Evolutionary conservation across 805 yeast species (phyloP), one percentile per base, ranked within the genome.

Genomic region (Scheffersomyces amazonensis): DNA sequence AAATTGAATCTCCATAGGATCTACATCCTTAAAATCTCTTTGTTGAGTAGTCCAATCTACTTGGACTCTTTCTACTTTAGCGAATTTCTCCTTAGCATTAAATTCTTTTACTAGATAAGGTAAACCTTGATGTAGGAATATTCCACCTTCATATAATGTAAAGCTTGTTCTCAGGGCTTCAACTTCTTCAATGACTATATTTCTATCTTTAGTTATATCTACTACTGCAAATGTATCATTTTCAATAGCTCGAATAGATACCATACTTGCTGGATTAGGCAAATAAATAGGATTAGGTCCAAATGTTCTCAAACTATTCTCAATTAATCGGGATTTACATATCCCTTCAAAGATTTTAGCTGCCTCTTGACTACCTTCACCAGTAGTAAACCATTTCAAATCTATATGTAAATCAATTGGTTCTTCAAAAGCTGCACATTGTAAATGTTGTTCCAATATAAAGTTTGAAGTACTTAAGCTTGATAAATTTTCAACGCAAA

Each of bases 21-120:
- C 98, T 7, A 93, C 85, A 59, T 93, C 95, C 0, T 96, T 87
- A 50, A 75, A 93, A 58, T 93, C 99, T 39, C 99, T 68, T 55
- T 91, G 98, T 33, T 75, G 73, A 0, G 99, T 93, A 1, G 79
- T 74, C 98, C 98, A 93, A 46, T 91, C 96, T 12, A 93, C 99
- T 51, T 83, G 82, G 0, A 89, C 96, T 36, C 96, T 64, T 50
- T 79, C 83, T 4, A 91, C 96, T 42, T 81, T 83, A 1, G 98
- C 98, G 60, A 64, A 86, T 40, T 72, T 75, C n/a, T 78, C 83
- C 28, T 87, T 87, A 0, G 85, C 69, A 46, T 89, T 84, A 52
- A 93, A 83, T 49, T 89, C 96, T 34, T 83, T 75, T 0, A 93
- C 93, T 29, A 93, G 58, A 52, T 89, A 91, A 0, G 97, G 87